These are phyloP conservation scores for Epichloe hybrida DNA, from an alignment of 2,329 filamentous ascomycete species.

Conservation along the genomic window DNA sequence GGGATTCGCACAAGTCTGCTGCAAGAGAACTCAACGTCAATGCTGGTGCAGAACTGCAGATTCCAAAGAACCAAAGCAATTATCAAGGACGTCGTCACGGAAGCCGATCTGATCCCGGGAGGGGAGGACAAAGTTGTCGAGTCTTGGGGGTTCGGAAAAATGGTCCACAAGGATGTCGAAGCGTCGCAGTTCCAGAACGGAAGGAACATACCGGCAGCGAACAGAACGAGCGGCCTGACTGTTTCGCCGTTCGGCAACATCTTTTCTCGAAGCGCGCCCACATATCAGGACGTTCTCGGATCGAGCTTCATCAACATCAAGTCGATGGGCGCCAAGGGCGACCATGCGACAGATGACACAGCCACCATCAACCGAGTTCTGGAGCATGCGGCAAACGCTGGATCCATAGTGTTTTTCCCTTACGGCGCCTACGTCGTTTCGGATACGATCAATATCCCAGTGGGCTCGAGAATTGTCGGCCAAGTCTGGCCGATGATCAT, in stretches of 20 bases:
- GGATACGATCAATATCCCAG: slow-evolving; percentile 31
- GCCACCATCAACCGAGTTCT: slow-evolving; percentile 18
- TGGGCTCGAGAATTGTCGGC: slow-evolving; percentile 31
- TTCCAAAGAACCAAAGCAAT: neutral
- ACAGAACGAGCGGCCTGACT: neutral
- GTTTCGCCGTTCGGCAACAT: neutral
- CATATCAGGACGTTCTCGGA: neutral
- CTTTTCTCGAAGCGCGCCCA: neutral
- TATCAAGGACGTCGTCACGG: neutral
- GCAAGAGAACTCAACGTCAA: slow-evolving; percentile 7
- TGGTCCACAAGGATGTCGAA: neutral
- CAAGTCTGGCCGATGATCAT: slow-evolving; percentile 34
- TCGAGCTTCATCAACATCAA: slow-evolving; percentile 5
- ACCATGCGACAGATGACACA: slow-evolving; percentile 54
- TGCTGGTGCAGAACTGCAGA: slow-evolving; percentile 6
- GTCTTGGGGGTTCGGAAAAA: slow-evolving; percentile 1
- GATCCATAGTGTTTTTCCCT: slow-evolving; percentile 10
- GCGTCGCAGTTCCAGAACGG: neutral
- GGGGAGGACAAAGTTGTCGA: neutral
- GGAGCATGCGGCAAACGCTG: slow-evolving; percentile 9
- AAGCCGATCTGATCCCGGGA: neutral
- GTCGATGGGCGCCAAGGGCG: slow-evolving; percentile 43
- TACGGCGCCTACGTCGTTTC: slow-evolving; percentile 28
- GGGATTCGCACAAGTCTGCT: slow-evolving; percentile 2
- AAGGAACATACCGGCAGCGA: neutral